A percentile compares a stretch with the other conserved stretches of the same genome.
Evolutionary conservation across 2,329 filamentous ascomycete species (phyloP).

Genomic region (Venturia oleaginea): DNA sequence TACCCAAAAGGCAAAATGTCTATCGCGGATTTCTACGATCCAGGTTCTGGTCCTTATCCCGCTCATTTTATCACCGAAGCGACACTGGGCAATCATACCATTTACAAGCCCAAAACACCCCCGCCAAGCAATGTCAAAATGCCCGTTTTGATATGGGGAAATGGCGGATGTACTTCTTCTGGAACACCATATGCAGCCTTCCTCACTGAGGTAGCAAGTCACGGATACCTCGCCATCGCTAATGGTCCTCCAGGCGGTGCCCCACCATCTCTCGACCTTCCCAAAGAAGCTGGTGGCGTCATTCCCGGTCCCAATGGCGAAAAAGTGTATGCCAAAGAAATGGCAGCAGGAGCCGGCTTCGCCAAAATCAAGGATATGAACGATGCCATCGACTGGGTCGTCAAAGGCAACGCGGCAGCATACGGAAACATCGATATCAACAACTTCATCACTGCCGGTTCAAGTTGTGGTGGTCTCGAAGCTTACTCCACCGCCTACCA

Average conservation of each 20-base stretch:
- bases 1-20: slow-evolving; percentile 2
- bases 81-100: slow-evolving; percentile 3
- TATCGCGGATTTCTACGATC: background rate
- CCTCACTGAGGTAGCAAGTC: slow-evolving; percentile 12
- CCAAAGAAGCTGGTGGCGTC: background rate
- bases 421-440: slow-evolving; percentile 11
- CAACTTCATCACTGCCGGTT: slow-evolving; percentile 8
- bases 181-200: slow-evolving; percentile 12
- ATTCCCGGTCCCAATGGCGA: slow-evolving; percentile 2
- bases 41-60: slow-evolving; percentile 13
- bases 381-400: slow-evolving; percentile 13
- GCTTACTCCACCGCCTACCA: slow-evolving; percentile 10
- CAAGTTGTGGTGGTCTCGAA: slow-evolving; percentile 13
- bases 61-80: slow-evolving; percentile 7
- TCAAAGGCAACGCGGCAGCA: slow-evolving; percentile 10
- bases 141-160: slow-evolving; percentile 14
- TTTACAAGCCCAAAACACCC: slow-evolving; percentile 12
- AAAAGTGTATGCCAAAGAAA: background rate
- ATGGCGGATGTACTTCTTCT: slow-evolving; percentile 10
- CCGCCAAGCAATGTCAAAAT: slow-evolving; percentile 11
- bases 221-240: slow-evolving; percentile 15
- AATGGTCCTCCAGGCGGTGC: slow-evolving; percentile 9
- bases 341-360: background rate
- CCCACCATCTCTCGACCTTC: background rate
- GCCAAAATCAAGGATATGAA: slow-evolving; percentile 12